Evolutionary conservation across 176 grass and related monocot genomes (phyloP), one percentile per base, ranked within the genome.

Genomic region (Cenchrus americanus): DNA sequence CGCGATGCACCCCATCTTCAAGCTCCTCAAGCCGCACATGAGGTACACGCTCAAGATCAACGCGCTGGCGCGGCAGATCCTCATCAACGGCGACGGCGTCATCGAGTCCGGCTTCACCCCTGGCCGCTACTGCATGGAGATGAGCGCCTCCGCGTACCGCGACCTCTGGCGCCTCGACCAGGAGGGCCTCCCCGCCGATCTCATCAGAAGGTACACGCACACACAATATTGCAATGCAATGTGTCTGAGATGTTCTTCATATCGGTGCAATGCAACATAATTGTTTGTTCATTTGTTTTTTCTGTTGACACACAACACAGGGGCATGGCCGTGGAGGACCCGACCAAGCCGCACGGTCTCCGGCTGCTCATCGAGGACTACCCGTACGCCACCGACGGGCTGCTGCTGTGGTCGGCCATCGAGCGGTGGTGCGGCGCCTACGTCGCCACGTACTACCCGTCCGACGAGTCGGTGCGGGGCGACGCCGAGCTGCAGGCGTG

Each of bases 1-100:
- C 77, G 87, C 57, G 51, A 94, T 99, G 97, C 97, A 99, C 78
- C 97, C 97, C 0, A 84, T 99, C 81, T 92, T 92, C 89, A 99
- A 94, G 88, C 80, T 99, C 44, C 87, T 99, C 58, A 90, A 99
- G 80, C 91, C 97, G 50, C 97, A 99, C 91, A 96, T 96, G 93
- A 62, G 97, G 14, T 96, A 99, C 83, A 99, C 87, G 74, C 81
- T 99, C 18, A 87, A 94, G 87, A 92, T 99, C 84, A 99, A 99
- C 80, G 87, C 88, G n/a, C 40, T 99, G 76, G 97, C 97, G 11
- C 85, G 97, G 24, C 97, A 99, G 67, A 99, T 99, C 64, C 88
- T 99, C 75, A 94, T 99, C 89, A 96, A 85, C 27, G 97, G 93
- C 63, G 97, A 89, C 71, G 93, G 97, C 73, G 91, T 96, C 77